phyloP scores from a whole-genome alignment of 2,329 filamentous ascomycete genomes.

The Diaporthe sp. region DNA sequence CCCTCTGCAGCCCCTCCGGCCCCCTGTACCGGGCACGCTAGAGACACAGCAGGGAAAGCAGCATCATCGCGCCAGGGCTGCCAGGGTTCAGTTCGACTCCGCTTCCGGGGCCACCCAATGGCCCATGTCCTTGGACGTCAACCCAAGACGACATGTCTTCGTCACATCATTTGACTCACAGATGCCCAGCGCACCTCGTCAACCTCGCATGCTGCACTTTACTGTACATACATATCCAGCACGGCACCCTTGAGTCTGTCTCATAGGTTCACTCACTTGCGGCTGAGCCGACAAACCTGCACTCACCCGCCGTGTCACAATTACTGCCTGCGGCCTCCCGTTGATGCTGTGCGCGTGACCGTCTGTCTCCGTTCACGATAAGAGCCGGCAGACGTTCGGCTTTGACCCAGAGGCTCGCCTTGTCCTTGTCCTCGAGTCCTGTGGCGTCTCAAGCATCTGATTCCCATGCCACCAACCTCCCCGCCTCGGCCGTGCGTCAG shows the following conservation, averaged over 20 bases:
- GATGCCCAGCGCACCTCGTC: slow-evolving; percentile 6
- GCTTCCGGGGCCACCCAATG: slow-evolving; percentile 30
- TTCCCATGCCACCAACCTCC: slow-evolving; percentile 21
- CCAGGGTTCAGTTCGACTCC: slow-evolving; percentile 25
- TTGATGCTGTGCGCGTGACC: background rate
- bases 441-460: slow-evolving; percentile 8
- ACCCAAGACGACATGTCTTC: slow-evolving; percentile 22
- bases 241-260: background rate
- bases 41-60: background rate
- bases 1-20: background rate
- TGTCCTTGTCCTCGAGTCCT: background rate
- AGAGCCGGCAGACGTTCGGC: slow-evolving; percentile 1
- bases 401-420: background rate
- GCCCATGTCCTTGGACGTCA: slow-evolving; percentile 14
- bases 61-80: slow-evolving; percentile 15
- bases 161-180: slow-evolving; percentile 30
- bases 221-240: slow-evolving; percentile 14
- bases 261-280: background rate
- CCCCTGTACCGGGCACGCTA: too few relatives aligned
- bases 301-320: slow-evolving; percentile 4
- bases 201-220: background rate
- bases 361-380: background rate
- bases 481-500: slow-evolving; percentile 2
- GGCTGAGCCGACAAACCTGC: slow-evolving; percentile 4
- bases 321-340: slow-evolving; percentile 6